These are phyloP conservation scores for Podospora sp. DNA, from an alignment of 495 filamentous ascomycete species.

Conservation along the genomic window DNA sequence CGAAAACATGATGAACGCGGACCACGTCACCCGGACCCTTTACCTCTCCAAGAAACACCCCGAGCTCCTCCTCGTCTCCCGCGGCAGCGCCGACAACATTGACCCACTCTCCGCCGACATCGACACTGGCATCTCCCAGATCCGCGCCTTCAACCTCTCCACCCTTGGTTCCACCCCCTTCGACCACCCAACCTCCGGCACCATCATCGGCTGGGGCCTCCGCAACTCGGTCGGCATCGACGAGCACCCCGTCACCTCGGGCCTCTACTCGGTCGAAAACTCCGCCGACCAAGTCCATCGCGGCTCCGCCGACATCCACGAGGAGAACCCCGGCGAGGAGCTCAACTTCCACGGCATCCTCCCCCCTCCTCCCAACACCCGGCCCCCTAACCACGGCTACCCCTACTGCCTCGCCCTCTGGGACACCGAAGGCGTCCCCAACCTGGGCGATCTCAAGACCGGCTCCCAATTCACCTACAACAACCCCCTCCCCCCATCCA, in stretches of 20 bases:
- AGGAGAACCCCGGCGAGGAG: conserved; percentile 74
- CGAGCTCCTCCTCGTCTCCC: conserved; percentile 59
- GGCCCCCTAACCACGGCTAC: conserved; percentile 64
- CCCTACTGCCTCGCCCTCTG: conserved; percentile 69
- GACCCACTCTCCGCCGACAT: conserved; percentile 53
- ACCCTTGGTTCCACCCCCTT: conserved; percentile 44
- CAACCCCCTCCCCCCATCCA: conserved; percentile 15
- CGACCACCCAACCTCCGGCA: conserved; percentile 51
- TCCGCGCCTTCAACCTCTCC: conserved; percentile 66
- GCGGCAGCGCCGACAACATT: conserved; percentile 64
- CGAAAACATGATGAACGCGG: conserved; percentile 59
- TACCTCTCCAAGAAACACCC: conserved; percentile 54
- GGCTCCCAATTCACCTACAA: conserved; percentile 44
- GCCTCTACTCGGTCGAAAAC: conserved; percentile 73
- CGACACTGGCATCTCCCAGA: conserved; percentile 59
- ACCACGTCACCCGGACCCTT: conserved; percentile 66
- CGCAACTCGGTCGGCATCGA: conserved; percentile 71
- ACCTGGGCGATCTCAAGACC: conserved; percentile 27
- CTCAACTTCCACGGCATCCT: conserved; percentile 71
- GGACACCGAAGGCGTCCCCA: conserved; percentile 46
- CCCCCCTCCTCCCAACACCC: conserved; percentile 38
- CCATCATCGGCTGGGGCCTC: conserved; percentile 68
- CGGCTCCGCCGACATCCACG: conserved; percentile 59
- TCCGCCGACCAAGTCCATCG: conserved; percentile 65
- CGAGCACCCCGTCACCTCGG: conserved; percentile 54